Base-by-base conservation (phyloP, 129 eudicot species). In the Erigeron canadensis region DNA sequence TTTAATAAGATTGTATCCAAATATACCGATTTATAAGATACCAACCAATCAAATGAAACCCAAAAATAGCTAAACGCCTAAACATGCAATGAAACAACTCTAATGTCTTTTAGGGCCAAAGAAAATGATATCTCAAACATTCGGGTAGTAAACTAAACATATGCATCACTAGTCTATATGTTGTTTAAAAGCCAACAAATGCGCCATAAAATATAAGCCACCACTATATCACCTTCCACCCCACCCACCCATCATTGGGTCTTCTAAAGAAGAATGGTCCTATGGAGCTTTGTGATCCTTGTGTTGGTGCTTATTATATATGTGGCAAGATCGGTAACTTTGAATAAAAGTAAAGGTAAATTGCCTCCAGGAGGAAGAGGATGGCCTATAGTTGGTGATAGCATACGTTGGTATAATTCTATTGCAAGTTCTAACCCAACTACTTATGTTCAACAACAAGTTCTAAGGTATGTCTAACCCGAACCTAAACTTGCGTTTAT, bases 391-490 rank as follows among this genome's bases (percentile, higher is more conserved):
- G 75, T 90, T 10, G 96, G 96, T 10, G 84, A 90, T 56, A 87
- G 95, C 83, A 55, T 90, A 46, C 65, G 80, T 51, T 90, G 96
- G 96, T 90, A 85, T 76, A 90, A 85, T 70, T 84, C 96, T 17
- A 87, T 85, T 72, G 84, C 95, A 12, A 81, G 96, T 69, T 87
- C 96, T 85, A 87, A 90, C 81, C 96, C 96, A 13, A 81, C 96
- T 16, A 42, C 70, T 51, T 90, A 87, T 59, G 96, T 90, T 39
- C 79, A 85, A 76, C 64, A 85, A 57, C 94, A 85, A 78, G 95
- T 83, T 75, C 18, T 65, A 77, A 81, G 91, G 94, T 89, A 69
- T 57, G 79, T 79, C 3, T 10, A 69, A 60, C 54, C 13, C 43
- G 2, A 67, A 10, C 59, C 41, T 0, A 48, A 63, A 56, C 3